Evolutionary conservation across 192 early-diverging fungal species (phyloP).

Genomic region (Backusella sp.): DNA sequence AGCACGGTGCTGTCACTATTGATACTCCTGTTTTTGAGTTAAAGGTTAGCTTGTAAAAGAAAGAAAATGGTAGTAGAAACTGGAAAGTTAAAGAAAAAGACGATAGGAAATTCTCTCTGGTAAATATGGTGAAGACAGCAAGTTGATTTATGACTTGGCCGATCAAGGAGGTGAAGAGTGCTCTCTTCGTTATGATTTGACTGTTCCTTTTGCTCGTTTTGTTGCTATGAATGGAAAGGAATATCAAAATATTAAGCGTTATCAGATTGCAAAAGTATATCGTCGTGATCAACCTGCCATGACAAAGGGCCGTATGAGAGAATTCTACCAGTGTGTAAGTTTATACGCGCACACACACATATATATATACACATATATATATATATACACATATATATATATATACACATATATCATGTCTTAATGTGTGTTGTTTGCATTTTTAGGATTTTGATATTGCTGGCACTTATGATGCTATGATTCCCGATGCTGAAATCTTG

Average conservation of each 20-base stretch:
- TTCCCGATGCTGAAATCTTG: conserved; percentile 94
- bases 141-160: conserved; percentile 96
- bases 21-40: conserved; percentile 99
- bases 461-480: conserved; percentile 91
- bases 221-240: conserved; percentile 87
- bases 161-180: conserved; percentile 98
- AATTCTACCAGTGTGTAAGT: conserved; percentile 95
- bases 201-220: conserved; percentile 96
- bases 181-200: conserved; percentile 95
- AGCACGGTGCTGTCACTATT: conserved; percentile 97
- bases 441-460: conserved; percentile 96
- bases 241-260: conserved; percentile 89
- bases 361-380: no score
- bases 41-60: conserved; percentile 38
- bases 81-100: no score
- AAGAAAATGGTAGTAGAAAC: neutral
- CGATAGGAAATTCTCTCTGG: conserved; percentile 83
- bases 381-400: no score
- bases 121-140: conserved; percentile 99
- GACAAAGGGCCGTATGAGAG: conserved; percentile 98
- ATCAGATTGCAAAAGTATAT: conserved; percentile 99
- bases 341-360: no score
- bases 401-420: no score
- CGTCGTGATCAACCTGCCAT: conserved; percentile 97
- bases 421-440: neutral